These are phyloP conservation scores for Mucor mucedo DNA, from an alignment of 371 early-diverging fungal genomes.

Conservation along the genomic window DNA sequence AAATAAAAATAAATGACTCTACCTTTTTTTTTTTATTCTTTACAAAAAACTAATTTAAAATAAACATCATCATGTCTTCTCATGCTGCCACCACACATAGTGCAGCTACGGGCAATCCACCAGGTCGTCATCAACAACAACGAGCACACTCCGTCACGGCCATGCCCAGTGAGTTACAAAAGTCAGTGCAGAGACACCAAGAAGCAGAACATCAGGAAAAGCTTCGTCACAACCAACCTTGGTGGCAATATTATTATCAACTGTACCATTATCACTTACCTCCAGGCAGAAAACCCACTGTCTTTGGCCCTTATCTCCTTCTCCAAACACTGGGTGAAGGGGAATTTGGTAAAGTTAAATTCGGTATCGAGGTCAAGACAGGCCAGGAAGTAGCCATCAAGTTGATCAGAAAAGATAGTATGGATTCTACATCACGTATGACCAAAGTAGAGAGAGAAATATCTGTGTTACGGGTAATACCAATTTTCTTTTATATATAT, in stretches of 20 bases:
- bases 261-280: constrained; percentile 51
- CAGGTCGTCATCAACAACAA: constrained; percentile 33
- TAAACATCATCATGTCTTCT: constrained; percentile 20
- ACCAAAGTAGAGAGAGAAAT: constrained; percentile 86
- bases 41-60: too few species aligned
- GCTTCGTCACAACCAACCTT: constrained; percentile 37
- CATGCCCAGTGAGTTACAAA: constrained; percentile 45
- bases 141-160: constrained; percentile 52
- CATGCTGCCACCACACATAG: not conserved
- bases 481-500: not conserved
- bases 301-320: constrained; percentile 94
- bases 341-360: constrained; percentile 98
- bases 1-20: constrained; percentile 31
- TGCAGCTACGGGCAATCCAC: not conserved
- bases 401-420: constrained; percentile 80
- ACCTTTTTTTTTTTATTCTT: constrained; percentile 12
- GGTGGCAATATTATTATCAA: constrained; percentile 55
- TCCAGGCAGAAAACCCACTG: constrained; percentile 57
- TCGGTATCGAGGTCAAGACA: constrained; percentile 90
- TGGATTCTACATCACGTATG: constrained; percentile 77
- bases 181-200: constrained; percentile 35
- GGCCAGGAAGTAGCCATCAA: constrained; percentile 96
- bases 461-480: constrained; percentile 76
- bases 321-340: constrained; percentile 98
- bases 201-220: constrained; percentile 41